A percentile compares a stretch with the other conserved stretches of the same genome.
Conservation (phyloP, 805 yeast genomes). For the Blastobotrys attinorum region DNA sequence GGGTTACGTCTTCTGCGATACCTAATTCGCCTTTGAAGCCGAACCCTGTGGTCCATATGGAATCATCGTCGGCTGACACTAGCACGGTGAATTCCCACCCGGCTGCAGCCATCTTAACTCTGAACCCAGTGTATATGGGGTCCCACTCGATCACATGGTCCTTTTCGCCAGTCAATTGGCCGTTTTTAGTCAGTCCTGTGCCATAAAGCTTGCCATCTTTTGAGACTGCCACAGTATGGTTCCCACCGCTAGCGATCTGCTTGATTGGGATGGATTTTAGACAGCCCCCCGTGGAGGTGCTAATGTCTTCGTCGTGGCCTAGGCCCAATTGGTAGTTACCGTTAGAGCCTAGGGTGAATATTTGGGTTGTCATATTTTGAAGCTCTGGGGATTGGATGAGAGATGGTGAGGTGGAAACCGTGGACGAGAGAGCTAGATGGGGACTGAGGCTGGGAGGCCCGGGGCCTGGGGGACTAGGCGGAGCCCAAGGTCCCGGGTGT, state of each 20-base stretch:
- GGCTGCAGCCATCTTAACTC: conserved; percentile 46
- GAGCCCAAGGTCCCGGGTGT: too few species aligned
- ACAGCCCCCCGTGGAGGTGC: too few species aligned
- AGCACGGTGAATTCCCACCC: conserved; percentile 77
- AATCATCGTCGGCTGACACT: conserved; percentile 31
- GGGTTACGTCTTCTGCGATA: conserved; percentile 27
- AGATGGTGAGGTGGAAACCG: too few species aligned
- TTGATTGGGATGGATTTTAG: conserved; percentile 22
- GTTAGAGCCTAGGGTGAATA: conserved; percentile 72
- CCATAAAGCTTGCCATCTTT: conserved; percentile 46
- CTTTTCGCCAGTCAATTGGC: conserved; percentile 35
- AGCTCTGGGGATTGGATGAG: too few species aligned
- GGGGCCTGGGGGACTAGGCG: too few species aligned
- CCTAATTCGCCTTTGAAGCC: conserved; percentile 79
- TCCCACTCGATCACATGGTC: not conserved
- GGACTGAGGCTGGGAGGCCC: too few species aligned
- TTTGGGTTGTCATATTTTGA: too few species aligned
- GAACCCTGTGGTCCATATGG: conserved; percentile 47
- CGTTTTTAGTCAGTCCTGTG: conserved; percentile 49
- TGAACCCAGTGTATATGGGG: conserved; percentile 7
- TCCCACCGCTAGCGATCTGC: conserved; percentile 73
- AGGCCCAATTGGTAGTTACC: conserved; percentile 71
- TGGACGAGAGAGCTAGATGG: too few species aligned
- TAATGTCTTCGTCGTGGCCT: conserved; percentile 43
- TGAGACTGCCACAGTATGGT: conserved; percentile 62